Percentiles rank a stretch among this genome's conserved stretches.
Evolutionary conservation across 352 stramenopile species (phyloP).

Genomic region (Phytopythium sindhum): DNA sequence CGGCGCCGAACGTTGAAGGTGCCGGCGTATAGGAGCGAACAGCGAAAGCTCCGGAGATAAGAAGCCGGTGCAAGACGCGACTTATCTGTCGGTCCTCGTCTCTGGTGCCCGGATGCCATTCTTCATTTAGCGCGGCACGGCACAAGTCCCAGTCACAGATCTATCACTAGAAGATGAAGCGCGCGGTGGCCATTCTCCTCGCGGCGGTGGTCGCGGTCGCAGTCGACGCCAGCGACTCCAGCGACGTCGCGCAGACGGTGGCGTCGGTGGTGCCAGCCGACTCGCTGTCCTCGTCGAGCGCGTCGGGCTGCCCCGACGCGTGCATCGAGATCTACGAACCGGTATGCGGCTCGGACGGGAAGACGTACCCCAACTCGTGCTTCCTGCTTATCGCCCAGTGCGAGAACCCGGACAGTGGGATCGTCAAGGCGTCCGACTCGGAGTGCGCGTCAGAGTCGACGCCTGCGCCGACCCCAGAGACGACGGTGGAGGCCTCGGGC

Average conservation of each 20-base stretch:
- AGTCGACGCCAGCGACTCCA: neutral
- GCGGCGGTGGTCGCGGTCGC: neutral
- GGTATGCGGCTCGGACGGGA: slow-evolving; percentile 29
- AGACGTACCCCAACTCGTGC: slow-evolving; percentile 37
- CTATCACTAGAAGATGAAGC: neutral
- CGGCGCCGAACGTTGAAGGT: neutral
- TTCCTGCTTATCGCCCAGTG: slow-evolving; percentile 35
- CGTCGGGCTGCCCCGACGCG: slow-evolving; percentile 20
- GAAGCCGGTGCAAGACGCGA: neutral
- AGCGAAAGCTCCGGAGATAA: neutral
- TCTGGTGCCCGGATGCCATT: neutral
- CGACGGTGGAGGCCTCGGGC: neutral
- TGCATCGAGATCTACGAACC: slow-evolving; percentile 38
- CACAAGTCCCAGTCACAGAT: neutral
- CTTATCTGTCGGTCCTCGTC: neutral
- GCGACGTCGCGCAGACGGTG: slow-evolving; percentile 6
- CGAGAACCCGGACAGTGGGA: slow-evolving; percentile 19
- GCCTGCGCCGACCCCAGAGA: neutral
- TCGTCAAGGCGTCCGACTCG: slow-evolving; percentile 16
- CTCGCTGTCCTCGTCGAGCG: slow-evolving; percentile 8
- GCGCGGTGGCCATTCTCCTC: neutral
- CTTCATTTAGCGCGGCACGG: neutral
- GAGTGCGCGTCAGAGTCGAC: slow-evolving; percentile 12
- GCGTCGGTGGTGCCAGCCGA: slow-evolving; percentile 10
- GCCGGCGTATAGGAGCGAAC: slow-evolving; percentile 4